Conservation (phyloP, 805 yeast genomes). For the Teunomyces barrocoloradensis region DNA sequence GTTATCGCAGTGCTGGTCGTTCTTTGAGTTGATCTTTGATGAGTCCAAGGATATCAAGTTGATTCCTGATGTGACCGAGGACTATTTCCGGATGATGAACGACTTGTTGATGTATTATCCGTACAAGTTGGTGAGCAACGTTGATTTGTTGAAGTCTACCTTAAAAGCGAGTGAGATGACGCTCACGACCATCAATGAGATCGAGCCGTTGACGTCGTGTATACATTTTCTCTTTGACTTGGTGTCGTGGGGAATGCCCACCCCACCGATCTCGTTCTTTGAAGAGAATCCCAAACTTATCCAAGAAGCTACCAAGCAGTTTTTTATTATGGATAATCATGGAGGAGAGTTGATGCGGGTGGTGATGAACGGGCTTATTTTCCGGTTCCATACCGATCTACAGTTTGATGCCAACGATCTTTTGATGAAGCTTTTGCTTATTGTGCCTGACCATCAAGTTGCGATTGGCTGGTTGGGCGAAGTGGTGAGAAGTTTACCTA, state of each 20-base stretch:
- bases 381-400: constrained; percentile 66
- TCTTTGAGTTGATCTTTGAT: constrained; percentile 44
- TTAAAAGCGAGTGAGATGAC: constrained; percentile 59
- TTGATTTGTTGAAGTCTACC: constrained; percentile 48
- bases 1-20: constrained; percentile 58
- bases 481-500: constrained; percentile 58
- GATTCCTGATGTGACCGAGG: constrained; percentile 75
- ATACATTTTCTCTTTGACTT: constrained; percentile 80
- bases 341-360: constrained; percentile 58
- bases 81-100: constrained; percentile 75
- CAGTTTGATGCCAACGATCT: constrained; percentile 75
- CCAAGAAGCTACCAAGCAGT: constrained; percentile 23
- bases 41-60: constrained; percentile 27
- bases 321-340: constrained; percentile 41
- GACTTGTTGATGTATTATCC: constrained; percentile 79
- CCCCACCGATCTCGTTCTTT: constrained; percentile 74
- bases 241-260: constrained; percentile 76
- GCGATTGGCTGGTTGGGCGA: constrained; percentile 59
- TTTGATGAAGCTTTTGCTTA: constrained; percentile 58
- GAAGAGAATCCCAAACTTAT: constrained; percentile 43
- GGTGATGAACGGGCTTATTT: constrained; percentile 64
- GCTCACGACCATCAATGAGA: constrained; percentile 53
- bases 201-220: constrained; percentile 66
- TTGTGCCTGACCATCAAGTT: constrained; percentile 42
- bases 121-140: constrained; percentile 43